Base-by-base conservation (phyloP, 306 rosid species). In the Castanospermum australe region DNA sequence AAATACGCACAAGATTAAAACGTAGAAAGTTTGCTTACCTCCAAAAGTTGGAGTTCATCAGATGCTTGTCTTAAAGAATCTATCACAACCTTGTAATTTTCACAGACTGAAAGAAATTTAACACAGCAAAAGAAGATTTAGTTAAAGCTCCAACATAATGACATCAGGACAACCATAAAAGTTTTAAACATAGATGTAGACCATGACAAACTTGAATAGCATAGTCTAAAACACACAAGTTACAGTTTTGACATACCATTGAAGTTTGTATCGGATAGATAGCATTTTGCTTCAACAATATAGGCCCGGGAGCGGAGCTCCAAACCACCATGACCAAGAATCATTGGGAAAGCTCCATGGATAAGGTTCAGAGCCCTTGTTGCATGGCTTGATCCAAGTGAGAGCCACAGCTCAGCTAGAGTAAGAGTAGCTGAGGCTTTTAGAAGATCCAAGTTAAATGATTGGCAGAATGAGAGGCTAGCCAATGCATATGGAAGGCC, bases 241-340 rank as follows among this genome's bases (percentile, higher is more conserved):
- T 55, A 60, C 28, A 67, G 13, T 5, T 45, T 45, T 71, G 17
- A 17, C 67, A 4, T 88, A 95, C 99, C 88, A n/a, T 92, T 87
- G 84, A 92, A 92, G 86, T 86, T 91, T 79, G 89, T 87, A 87
- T 93, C 92, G 14, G 82, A 86, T 13, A 92, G 87, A 76, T 91
- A 92, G 92, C 99, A 95, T 85, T 90, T 95, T 59, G 94, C 97
- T 89, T 95, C 98, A 44, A 82, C 88, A 72, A 92, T 92, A 65
- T 84, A 87, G 82, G 98, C 98, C 60, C 96, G 97, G 55, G 98
- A 89, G 59, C 93, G 87, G 45, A 95, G 99, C 87, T 95, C 98
- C 89, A 95, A 82, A 85, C 99, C 99, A 30, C 98, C 99, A 76
- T 95, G 99, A 81, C 99, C 99, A 79, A 95, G 97, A 90, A 95